A percentile compares a stretch with the other conserved stretches of the same genome.
These are phyloP conservation scores for Dipodascus albidus DNA, from an alignment of 805 yeast species.

Conservation along the genomic window DNA sequence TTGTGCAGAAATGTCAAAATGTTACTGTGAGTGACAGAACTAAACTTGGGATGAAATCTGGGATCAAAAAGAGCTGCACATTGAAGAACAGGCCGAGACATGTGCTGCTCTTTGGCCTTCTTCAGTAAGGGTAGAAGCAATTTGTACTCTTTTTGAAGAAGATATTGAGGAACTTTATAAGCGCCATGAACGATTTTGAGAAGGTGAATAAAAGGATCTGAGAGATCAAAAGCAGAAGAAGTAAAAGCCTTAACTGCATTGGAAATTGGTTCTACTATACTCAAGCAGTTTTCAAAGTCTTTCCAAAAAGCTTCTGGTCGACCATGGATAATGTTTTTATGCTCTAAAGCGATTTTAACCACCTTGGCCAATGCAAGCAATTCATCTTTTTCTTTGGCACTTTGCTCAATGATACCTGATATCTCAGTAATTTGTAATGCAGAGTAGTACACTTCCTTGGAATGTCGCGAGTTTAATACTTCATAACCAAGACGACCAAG, in stretches of 20 bases:
- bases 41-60: background rate
- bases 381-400: background rate
- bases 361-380: background rate
- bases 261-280: background rate
- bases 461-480: background rate
- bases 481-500: background rate
- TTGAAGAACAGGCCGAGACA: background rate
- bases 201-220: background rate
- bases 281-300: background rate
- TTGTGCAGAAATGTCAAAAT: background rate
- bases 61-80: background rate
- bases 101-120: conserved; percentile 1
- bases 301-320: background rate
- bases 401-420: background rate
- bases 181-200: background rate
- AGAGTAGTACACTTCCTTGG: background rate
- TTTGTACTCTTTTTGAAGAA: background rate
- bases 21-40: background rate
- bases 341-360: background rate
- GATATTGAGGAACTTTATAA: background rate
- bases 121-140: background rate
- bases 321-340: background rate
- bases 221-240: background rate
- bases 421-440: background rate
- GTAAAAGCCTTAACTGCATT: background rate